These are phyloP conservation scores for Tephrocybe sp. DNA, from an alignment of 768 basidiomycete species.

Conservation along the genomic window DNA sequence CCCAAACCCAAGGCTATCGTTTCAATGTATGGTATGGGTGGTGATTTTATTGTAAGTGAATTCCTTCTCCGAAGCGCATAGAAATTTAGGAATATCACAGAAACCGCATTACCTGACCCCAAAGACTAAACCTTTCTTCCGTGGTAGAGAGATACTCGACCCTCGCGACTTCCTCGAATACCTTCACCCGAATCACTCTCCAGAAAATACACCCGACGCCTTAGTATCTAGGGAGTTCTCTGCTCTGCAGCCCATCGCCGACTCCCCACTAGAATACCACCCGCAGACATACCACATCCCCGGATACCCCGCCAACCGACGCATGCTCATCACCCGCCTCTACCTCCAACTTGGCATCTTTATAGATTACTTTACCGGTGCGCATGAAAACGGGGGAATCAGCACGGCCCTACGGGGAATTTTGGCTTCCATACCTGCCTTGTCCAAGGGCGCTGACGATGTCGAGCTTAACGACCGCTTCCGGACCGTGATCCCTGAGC, in stretches of 20 bases:
- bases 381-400: constrained; percentile 43
- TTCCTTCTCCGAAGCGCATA: background rate
- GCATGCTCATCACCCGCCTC: constrained; percentile 56
- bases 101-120: constrained; percentile 47
- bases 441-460: background rate
- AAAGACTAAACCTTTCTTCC: constrained; percentile 52
- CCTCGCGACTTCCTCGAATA: constrained; percentile 44
- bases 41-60: constrained; percentile 47
- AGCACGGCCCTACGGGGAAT: constrained; percentile 39
- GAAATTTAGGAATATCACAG: constrained; percentile 27
- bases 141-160: constrained; percentile 55
- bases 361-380: constrained; percentile 59
- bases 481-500: constrained; percentile 23
- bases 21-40: constrained; percentile 66
- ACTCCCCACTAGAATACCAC: constrained; percentile 49
- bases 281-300: constrained; percentile 45
- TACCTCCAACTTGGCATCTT: constrained; percentile 59
- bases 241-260: constrained; percentile 29
- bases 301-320: constrained; percentile 61
- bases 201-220: background rate
- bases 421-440: constrained; percentile 8
- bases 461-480: constrained; percentile 11
- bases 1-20: constrained; percentile 57
- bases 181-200: constrained; percentile 39
- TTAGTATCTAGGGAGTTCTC: background rate